A percentile compares a stretch with the other conserved stretches of the same genome.
phyloP scores from a whole-genome alignment of 805 yeast genomes.

The Yarrowia sp. region DNA sequence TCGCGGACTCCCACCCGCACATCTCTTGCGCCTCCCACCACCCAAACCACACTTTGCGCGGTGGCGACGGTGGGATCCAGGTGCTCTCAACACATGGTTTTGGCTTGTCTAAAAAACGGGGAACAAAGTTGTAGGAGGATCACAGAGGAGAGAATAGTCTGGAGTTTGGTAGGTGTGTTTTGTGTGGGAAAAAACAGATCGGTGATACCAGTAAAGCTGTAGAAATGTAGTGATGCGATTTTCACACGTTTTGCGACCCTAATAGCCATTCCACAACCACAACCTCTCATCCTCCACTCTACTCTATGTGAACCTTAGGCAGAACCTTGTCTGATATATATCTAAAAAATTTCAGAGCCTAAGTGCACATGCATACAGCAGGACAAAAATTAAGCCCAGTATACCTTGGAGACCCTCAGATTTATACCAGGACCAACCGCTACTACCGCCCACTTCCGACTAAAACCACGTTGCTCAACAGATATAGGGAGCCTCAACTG shows the following conservation, averaged over 20 bases:
- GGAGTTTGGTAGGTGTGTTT: too few relatives aligned
- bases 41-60: neutral
- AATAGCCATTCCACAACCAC: too few relatives aligned
- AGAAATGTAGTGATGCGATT: too few relatives aligned
- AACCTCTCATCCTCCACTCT: neutral
- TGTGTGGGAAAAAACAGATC: too few relatives aligned
- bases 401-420: neutral
- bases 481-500: neutral
- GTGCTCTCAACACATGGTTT: neutral
- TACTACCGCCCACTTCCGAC: neutral
- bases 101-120: neutral
- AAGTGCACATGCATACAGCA: slow-evolving; percentile 15
- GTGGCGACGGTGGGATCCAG: neutral
- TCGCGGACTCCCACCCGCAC: neutral
- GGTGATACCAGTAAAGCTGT: too few relatives aligned
- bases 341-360: slow-evolving; percentile 24
- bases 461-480: neutral
- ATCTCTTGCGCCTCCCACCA: neutral
- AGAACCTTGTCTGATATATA: slow-evolving; percentile 15
- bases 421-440: neutral
- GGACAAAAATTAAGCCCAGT: slow-evolving; percentile 7
- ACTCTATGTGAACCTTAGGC: slow-evolving; percentile 11
- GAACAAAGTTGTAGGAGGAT: neutral
- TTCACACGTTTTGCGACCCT: too few relatives aligned
- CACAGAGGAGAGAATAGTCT: too few relatives aligned